Evolutionary conservation across 164 flowering plant species (phyloP).

Genomic region (Dillenia turbinata): DNA sequence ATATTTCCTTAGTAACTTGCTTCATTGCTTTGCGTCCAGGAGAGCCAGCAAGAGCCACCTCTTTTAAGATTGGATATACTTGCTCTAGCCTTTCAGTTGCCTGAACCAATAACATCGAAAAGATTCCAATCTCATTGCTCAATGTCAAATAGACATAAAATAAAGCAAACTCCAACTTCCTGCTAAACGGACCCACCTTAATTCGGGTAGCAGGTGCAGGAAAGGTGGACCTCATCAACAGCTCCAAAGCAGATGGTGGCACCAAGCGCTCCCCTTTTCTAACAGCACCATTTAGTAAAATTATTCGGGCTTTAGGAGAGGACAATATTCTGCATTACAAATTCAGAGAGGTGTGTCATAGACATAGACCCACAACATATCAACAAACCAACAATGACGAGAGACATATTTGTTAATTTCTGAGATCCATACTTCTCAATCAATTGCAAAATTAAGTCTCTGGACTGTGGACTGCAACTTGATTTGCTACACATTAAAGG

Average conservation of each 20-base stretch:
- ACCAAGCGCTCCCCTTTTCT: constrained; percentile 63
- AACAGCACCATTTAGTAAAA: constrained; percentile 55
- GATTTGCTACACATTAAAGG: constrained; percentile 48
- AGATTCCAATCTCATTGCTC: neutral
- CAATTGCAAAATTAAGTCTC: constrained; percentile 61
- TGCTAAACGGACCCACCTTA: constrained; percentile 31
- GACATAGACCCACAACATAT: no score
- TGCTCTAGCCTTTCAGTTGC: constrained; percentile 61
- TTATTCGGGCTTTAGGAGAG: constrained; percentile 50
- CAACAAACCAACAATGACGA: neutral
- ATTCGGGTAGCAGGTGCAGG: constrained; percentile 47
- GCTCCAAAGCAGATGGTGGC: constrained; percentile 53
- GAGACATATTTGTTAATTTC: neutral
- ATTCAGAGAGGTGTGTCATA: neutral
- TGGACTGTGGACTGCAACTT: constrained; percentile 48
- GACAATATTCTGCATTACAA: constrained; percentile 40
- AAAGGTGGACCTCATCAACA: constrained; percentile 41
- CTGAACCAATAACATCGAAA: constrained; percentile 15
- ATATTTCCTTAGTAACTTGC: constrained; percentile 39
- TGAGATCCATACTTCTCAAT: constrained; percentile 47
- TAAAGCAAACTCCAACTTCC: neutral
- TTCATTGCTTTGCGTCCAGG: constrained; percentile 51
- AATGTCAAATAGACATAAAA: neutral
- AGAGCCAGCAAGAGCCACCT: constrained; percentile 47
- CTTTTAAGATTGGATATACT: constrained; percentile 44